These are phyloP conservation scores for Solanum tarapatanum DNA, from an alignment of 257 asterid genomes.

Conservation along the genomic window DNA sequence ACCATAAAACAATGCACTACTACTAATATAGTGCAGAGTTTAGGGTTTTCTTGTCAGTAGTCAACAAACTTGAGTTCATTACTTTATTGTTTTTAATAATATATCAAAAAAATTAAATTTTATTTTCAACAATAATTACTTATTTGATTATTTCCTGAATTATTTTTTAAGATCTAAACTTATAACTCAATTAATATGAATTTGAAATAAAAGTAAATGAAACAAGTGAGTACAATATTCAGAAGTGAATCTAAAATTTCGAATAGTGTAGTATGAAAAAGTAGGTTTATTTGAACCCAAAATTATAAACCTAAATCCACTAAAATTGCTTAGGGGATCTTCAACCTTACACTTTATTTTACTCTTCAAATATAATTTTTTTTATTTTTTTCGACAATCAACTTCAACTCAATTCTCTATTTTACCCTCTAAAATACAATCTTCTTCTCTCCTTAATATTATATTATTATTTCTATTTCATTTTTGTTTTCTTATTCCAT, in stretches of 20 bases:
- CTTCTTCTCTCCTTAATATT: too few species aligned
- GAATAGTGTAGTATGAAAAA: neutral
- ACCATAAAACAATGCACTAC: neutral
- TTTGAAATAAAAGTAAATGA: neutral
- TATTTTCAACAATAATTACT: neutral
- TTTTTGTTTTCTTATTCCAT: too few species aligned
- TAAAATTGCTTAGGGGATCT: neutral
- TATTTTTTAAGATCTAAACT: neutral
- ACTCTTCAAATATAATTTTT: too few species aligned
- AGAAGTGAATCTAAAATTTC: neutral
- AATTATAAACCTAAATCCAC: neutral
- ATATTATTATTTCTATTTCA: too few species aligned
- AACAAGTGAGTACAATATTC: neutral
- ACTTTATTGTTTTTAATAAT: too few species aligned
- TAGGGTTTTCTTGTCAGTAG: neutral
- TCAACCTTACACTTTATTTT: too few species aligned
- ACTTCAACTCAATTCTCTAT: too few species aligned
- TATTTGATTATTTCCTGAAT: too few species aligned
- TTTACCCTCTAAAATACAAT: too few species aligned
- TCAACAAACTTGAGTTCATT: neutral
- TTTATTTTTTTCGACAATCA: too few species aligned
- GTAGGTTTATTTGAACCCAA: neutral
- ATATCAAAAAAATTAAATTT: too few species aligned
- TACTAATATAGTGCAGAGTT: neutral
- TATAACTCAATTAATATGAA: too few species aligned